These are phyloP conservation scores for Macrolepiota fuliginosa DNA, from an alignment of 768 basidiomycete species.

Conservation along the genomic window DNA sequence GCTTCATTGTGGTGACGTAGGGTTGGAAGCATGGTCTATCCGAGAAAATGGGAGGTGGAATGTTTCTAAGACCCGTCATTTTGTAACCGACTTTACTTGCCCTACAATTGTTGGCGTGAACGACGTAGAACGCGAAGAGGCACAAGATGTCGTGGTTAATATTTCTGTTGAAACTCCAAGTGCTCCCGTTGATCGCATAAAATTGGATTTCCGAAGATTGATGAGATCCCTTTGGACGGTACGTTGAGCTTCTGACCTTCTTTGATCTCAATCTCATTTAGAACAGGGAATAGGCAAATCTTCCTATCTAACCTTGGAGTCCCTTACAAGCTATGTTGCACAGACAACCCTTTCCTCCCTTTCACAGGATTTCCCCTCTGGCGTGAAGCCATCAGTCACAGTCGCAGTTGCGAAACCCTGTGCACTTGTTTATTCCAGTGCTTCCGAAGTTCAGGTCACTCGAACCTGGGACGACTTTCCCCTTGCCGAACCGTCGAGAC, in stretches of 20 bases:
- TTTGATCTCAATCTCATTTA: not conserved
- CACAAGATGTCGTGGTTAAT: constrained; percentile 56
- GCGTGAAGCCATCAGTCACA: constrained; percentile 30
- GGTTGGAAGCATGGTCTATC: constrained; percentile 34
- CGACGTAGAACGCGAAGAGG: constrained; percentile 58
- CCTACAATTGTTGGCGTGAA: constrained; percentile 67
- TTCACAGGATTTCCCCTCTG: constrained; percentile 18
- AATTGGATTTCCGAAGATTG: constrained; percentile 37
- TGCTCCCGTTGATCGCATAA: not conserved
- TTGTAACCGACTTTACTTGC: constrained; percentile 42
- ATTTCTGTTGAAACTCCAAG: constrained; percentile 26
- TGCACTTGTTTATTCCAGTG: constrained; percentile 65
- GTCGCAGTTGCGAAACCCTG: constrained; percentile 70
- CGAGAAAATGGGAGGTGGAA: constrained; percentile 19
- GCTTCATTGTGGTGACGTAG: constrained; percentile 46
- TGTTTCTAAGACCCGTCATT: constrained; percentile 18
- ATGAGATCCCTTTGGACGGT: constrained; percentile 36
- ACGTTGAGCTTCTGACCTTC: not conserved
- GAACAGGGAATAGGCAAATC: constrained; percentile 8
- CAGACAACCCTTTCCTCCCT: constrained; percentile 36
- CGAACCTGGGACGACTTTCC: constrained; percentile 41
- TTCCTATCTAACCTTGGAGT: constrained; percentile 62
- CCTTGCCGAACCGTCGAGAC: not conserved
- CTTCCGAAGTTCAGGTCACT: constrained; percentile 60
- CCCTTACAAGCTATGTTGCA: constrained; percentile 59